Evolutionary conservation across 495 filamentous ascomycete genomes (phyloP).

Genomic region (Lentithecium fluviatile): DNA sequence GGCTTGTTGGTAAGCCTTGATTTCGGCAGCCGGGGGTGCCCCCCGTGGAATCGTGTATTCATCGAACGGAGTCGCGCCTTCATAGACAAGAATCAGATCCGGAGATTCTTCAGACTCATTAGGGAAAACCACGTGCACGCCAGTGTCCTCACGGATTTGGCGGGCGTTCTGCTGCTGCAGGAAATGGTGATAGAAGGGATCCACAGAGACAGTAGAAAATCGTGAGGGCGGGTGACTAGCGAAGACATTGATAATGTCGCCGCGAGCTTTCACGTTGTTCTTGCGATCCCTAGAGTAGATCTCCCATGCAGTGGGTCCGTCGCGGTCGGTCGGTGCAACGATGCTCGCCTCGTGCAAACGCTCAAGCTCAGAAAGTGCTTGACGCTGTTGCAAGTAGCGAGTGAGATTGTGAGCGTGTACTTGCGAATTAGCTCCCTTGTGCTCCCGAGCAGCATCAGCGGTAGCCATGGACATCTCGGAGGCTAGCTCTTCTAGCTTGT

Average conservation of each 20-base stretch:
- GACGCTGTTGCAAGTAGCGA: constrained; percentile 74
- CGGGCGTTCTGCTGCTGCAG: constrained; percentile 62
- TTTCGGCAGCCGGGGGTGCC: constrained; percentile 58
- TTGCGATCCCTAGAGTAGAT: constrained; percentile 81
- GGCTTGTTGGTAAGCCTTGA: constrained; percentile 63
- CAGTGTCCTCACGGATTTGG: constrained; percentile 67
- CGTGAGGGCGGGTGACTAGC: constrained; percentile 76
- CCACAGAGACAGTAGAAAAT: constrained; percentile 65
- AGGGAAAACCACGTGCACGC: constrained; percentile 77
- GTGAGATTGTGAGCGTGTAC: constrained; percentile 80
- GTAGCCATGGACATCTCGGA: constrained; percentile 74
- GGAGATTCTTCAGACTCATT: constrained; percentile 56
- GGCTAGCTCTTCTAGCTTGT: constrained; percentile 78
- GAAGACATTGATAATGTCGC: constrained; percentile 77
- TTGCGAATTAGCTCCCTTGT: constrained; percentile 67
- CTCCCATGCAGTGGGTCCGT: constrained; percentile 72
- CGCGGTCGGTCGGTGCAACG: constrained; percentile 63
- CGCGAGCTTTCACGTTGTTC: constrained; percentile 74
- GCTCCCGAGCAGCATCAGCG: constrained; percentile 74
- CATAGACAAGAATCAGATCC: constrained; percentile 81
- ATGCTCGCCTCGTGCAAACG: constrained; percentile 75
- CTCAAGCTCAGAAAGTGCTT: constrained; percentile 77
- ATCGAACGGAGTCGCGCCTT: constrained; percentile 59
- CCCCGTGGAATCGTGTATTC: constrained; percentile 67
- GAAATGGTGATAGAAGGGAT: constrained; percentile 84